phyloP scores from a whole-genome alignment of 2,329 filamentous ascomycete genomes.

The Tolypocladium sp. region DNA sequence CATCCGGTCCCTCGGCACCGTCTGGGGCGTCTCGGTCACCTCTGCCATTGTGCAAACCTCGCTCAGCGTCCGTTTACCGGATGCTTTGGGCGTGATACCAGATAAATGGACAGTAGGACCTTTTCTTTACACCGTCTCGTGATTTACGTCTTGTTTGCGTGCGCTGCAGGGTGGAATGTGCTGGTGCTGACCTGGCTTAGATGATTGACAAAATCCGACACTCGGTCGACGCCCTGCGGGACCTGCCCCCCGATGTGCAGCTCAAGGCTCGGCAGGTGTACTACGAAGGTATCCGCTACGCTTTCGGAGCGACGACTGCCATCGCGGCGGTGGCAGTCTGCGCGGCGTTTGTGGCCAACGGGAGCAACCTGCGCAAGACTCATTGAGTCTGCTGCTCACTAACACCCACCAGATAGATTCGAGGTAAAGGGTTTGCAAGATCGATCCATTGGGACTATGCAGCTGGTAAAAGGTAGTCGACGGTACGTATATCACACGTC shows the following conservation, averaged over 20 bases:
- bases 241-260: slow-evolving; percentile 46
- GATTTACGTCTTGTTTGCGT: not conserved
- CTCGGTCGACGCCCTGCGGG: slow-evolving; percentile 45
- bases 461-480: too few species aligned
- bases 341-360: slow-evolving; percentile 19
- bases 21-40: slow-evolving; percentile 55
- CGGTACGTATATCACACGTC: too few species aligned
- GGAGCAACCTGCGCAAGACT: slow-evolving; percentile 20
- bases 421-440: too few species aligned
- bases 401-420: not conserved
- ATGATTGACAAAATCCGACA: slow-evolving; percentile 54
- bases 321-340: slow-evolving; percentile 36
- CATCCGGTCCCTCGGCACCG: slow-evolving; percentile 51
- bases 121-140: slow-evolving; percentile 9
- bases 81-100: slow-evolving; percentile 43
- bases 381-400: slow-evolving; percentile 4
- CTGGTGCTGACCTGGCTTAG: slow-evolving; percentile 24
- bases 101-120: slow-evolving; percentile 47
- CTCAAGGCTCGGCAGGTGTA: slow-evolving; percentile 48
- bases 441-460: too few species aligned
- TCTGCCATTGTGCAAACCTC: slow-evolving; percentile 56
- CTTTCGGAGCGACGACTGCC: slow-evolving; percentile 44
- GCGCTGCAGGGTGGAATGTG: not conserved
- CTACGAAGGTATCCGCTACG: slow-evolving; percentile 47
- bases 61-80: slow-evolving; percentile 42